phyloP scores from a whole-genome alignment of 1,284 basidiomycete species.

The Cutaneotrichosporon cutaneum region DNA sequence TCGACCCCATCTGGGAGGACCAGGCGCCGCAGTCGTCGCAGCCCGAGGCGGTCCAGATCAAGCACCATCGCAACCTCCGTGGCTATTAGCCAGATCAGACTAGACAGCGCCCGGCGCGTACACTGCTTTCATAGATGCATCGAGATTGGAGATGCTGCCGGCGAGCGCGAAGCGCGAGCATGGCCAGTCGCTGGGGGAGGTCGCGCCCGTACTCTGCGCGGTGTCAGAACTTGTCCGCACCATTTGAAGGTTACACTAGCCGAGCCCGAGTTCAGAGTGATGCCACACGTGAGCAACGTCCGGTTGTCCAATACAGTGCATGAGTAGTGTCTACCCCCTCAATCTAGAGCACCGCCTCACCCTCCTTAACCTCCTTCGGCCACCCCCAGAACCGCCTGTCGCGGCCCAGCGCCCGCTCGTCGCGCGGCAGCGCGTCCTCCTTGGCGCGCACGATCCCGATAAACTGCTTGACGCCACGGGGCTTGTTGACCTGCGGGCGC shows the following conservation, averaged over 20 bases:
- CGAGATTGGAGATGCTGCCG: conserved; percentile 7
- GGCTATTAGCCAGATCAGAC: conserved; percentile 8
- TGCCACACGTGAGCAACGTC: not conserved
- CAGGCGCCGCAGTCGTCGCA: conserved; percentile 69
- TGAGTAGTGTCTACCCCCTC: not conserved
- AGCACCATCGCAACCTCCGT: conserved; percentile 64
- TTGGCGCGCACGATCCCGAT: conserved; percentile 76
- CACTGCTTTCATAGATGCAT: conserved; percentile 21
- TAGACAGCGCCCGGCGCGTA: not conserved
- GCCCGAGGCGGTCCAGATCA: conserved; percentile 65
- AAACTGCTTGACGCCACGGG: conserved; percentile 61
- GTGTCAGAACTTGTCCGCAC: too few relatives aligned
- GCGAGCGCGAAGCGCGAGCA: too few relatives aligned
- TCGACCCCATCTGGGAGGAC: conserved; percentile 90
- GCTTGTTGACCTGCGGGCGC: conserved; percentile 39
- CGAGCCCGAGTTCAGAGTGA: too few relatives aligned
- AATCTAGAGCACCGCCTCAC: conserved; percentile 3
- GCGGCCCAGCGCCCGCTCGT: conserved; percentile 64
- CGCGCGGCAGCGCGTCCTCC: conserved; percentile 78
- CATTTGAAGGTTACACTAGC: too few relatives aligned
- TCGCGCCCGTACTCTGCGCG: too few relatives aligned
- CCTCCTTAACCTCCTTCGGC: conserved; percentile 31
- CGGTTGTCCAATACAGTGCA: conserved; percentile 8
- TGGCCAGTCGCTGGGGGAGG: too few relatives aligned
- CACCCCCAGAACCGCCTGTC: conserved; percentile 52